phyloP scores from a whole-genome alignment of 2,329 filamentous ascomycete species.

The Dactylonectria estremocensis region DNA sequence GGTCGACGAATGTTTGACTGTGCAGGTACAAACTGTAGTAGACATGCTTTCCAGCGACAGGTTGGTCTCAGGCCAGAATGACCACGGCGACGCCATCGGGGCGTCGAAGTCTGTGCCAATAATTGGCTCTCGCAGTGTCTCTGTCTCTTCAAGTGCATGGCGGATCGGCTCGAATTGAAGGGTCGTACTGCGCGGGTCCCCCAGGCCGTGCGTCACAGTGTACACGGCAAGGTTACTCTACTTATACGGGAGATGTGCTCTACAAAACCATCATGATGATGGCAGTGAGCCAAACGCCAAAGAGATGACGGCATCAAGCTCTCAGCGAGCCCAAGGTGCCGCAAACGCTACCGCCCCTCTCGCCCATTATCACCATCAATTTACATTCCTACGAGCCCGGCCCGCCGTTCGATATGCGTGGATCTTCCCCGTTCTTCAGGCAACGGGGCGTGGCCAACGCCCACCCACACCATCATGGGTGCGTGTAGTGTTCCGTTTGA shows the following conservation, averaged over 20 bases:
- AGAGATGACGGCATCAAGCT: constrained; percentile 1
- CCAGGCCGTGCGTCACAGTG: background rate
- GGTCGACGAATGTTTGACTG: background rate
- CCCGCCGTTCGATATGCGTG: background rate
- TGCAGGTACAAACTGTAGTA: no score
- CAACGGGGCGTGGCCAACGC: constrained; percentile 13
- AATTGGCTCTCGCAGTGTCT: background rate
- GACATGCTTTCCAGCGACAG: background rate
- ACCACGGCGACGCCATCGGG: background rate
- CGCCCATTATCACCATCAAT: background rate
- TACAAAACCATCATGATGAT: background rate
- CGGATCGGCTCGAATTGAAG: background rate
- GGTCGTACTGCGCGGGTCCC: constrained; percentile 1
- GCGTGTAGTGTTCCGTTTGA: constrained; percentile 27
- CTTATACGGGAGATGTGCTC: background rate
- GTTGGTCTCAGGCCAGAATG: background rate
- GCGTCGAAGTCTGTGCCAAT: background rate
- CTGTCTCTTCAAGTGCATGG: background rate
- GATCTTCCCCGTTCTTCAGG: background rate
- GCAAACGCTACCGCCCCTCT: background rate
- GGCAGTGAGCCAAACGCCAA: background rate
- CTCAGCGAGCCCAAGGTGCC: background rate
- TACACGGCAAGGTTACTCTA: constrained; percentile 11
- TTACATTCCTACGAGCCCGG: constrained; percentile 7
- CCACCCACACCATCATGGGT: constrained; percentile 8